phyloP scores from a whole-genome alignment of 805 yeast species.

The Candida parachauliodes region DNA sequence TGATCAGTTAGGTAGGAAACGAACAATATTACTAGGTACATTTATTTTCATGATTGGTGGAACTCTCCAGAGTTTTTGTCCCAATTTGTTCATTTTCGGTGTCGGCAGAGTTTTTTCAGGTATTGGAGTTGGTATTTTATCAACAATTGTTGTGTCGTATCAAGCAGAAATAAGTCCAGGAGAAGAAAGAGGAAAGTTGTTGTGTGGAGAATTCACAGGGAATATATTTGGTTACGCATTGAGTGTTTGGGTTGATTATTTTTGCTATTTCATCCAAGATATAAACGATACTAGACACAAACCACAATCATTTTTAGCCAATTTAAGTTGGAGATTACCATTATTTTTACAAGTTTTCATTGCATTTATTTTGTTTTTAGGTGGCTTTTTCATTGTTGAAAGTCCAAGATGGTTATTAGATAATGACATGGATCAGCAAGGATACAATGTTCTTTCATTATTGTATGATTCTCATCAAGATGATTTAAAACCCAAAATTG shows the following conservation, averaged over 20 bases:
- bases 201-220: constrained; percentile 82
- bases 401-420: constrained; percentile 89
- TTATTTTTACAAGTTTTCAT: constrained; percentile 71
- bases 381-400: constrained; percentile 78
- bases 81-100: constrained; percentile 53
- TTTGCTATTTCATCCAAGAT: constrained; percentile 60
- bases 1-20: constrained; percentile 74
- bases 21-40: constrained; percentile 79
- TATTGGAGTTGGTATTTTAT: constrained; percentile 57
- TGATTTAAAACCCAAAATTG: constrained; percentile 29
- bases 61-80: constrained; percentile 60
- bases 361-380: constrained; percentile 63
- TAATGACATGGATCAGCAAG: constrained; percentile 65
- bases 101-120: constrained; percentile 78
- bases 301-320: constrained; percentile 35
- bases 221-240: constrained; percentile 77
- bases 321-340: constrained; percentile 74
- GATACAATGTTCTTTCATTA: constrained; percentile 32
- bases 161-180: constrained; percentile 89
- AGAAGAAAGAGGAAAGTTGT: constrained; percentile 78
- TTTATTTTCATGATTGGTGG: constrained; percentile 78
- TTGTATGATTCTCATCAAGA: constrained; percentile 28
- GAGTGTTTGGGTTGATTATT: constrained; percentile 85
- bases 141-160: constrained; percentile 82
- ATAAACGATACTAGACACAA: constrained; percentile 39